Base-by-base conservation (phyloP, 2,329 filamentous ascomycete species). In the Colletotrichum sp. region DNA sequence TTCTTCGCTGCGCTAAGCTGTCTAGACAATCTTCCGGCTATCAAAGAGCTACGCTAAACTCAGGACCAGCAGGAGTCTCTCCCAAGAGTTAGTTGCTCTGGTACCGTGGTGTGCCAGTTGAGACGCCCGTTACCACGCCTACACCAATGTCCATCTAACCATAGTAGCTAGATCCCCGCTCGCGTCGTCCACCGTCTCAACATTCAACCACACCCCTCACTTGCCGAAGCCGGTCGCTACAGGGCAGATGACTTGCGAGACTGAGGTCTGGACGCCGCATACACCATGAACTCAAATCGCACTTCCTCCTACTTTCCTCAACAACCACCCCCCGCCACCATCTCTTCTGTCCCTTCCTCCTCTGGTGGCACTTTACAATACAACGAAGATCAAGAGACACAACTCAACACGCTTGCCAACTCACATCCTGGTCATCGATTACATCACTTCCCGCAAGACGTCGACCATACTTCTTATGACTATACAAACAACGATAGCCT, bases 321-420 rank as follows among this genome's bases (percentile, higher is more conserved):
- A 59, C 73, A 64, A 66, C 73, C 72, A 24, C 63, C 68, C 59
- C 28, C 32, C n/a, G 57, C 61, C 18, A 16, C 57, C 43, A 32
- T 66, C 8, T 55, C 70, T 24, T 68, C 24, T 39, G n/a, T n/a
- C 16, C 55, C 57, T 52, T 21, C 43, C 28, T 52, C 26, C 24
- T 28, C 57, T 24, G 12, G 52, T 26, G 34, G 43, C 26, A 43
- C 69, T 65, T 21, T 66, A 28, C 60, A 13, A 34, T 48, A 67
- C 69, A 57, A 67, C 43, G 36, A 77, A 48, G 77, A 77, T 24
- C 61, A 77, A 67, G 69, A 75, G 28, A 77, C 78, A 15, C 75
- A 71, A 16, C 66, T 75, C 52, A 79, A 79, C 68, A 79, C 79
- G 28, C 32, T 78, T 18, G 77, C 78, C 36, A 80, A 79, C 67